A percentile compares a stretch with the other conserved stretches of the same genome.
phyloP scores from a whole-genome alignment of 371 early-diverging fungal species.

The Mycotypha africana region DNA sequence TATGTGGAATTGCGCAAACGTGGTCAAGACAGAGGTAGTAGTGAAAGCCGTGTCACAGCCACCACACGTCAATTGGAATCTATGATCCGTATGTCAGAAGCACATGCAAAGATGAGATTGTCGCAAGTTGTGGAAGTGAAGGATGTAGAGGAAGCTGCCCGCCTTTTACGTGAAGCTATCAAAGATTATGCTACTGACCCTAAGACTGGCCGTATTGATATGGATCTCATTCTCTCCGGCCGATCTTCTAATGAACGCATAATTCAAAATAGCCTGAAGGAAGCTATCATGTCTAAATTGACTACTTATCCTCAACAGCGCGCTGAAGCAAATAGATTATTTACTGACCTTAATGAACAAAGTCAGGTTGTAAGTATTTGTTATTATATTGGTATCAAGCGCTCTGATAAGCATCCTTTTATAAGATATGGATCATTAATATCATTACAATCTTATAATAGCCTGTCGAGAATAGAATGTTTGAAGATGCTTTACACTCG shows the following conservation, averaged over 20 bases:
- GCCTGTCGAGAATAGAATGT: slow-evolving; percentile 32
- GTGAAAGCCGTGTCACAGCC: slow-evolving; percentile 84
- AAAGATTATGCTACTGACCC: slow-evolving; percentile 98
- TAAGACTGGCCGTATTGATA: slow-evolving; percentile 95
- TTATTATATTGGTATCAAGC: too few relatives aligned
- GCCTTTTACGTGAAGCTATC: slow-evolving; percentile 90
- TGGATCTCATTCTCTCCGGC: slow-evolving; percentile 96
- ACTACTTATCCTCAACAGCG: slow-evolving; percentile 26
- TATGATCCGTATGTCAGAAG: slow-evolving; percentile 98
- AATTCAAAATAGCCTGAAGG: slow-evolving; percentile 43
- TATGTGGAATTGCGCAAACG: slow-evolving; percentile 91
- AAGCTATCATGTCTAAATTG: slow-evolving; percentile 37
- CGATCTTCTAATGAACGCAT: slow-evolving; percentile 52
- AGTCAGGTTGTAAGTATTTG: slow-evolving; percentile 51
- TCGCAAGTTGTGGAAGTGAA: slow-evolving; percentile 60
- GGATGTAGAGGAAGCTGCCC: slow-evolving; percentile 86
- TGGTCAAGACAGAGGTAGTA: slow-evolving; percentile 56
- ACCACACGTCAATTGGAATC: slow-evolving; percentile 99
- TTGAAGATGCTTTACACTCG: slow-evolving; percentile 33
- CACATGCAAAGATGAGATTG: slow-evolving; percentile 94
- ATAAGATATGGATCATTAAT: too few relatives aligned
- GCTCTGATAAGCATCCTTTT: too few relatives aligned
- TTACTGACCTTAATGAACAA: slow-evolving; percentile 47
- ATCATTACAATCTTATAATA: slow-evolving; percentile 5
- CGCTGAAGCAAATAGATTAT: slow-evolving; percentile 33